phyloP scores from a whole-genome alignment of 2,329 filamentous ascomycete genomes.

The Rhynchosporium agropyri region DNA sequence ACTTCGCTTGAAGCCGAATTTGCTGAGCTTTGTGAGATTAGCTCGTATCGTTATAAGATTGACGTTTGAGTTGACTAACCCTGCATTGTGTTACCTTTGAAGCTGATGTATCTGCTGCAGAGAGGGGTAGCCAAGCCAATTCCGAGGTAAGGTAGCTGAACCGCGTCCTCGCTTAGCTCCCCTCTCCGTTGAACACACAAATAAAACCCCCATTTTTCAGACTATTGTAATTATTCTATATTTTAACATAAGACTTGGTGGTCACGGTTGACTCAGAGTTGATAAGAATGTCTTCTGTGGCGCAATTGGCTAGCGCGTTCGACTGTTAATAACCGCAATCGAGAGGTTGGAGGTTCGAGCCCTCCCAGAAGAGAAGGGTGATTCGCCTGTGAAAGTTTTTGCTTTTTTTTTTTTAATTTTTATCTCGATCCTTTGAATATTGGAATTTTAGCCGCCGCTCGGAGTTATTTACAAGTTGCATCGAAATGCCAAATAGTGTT shows the following conservation, averaged over 20 bases:
- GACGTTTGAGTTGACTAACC: neutral
- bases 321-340: neutral
- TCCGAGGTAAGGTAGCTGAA: neutral
- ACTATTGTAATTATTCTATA: neutral
- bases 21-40: no score
- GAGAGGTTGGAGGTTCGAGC: constrained; percentile 16
- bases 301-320: constrained; percentile 23
- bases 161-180: neutral
- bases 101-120: neutral
- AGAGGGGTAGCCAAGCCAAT: neutral
- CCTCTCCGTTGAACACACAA: constrained; percentile 1
- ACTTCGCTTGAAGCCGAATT: no score
- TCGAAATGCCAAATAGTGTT: no score
- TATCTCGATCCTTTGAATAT: neutral
- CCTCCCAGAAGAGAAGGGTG: constrained; percentile 3
- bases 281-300: neutral
- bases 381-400: neutral
- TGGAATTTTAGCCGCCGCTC: no score
- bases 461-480: no score
- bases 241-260: neutral
- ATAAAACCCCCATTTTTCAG: neutral
- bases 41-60: no score
- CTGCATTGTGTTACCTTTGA: neutral
- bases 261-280: neutral
- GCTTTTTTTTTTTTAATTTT: neutral